phyloP scores from a whole-genome alignment of 1,139 yeast species.

The Suhomyces taliae region DNA sequence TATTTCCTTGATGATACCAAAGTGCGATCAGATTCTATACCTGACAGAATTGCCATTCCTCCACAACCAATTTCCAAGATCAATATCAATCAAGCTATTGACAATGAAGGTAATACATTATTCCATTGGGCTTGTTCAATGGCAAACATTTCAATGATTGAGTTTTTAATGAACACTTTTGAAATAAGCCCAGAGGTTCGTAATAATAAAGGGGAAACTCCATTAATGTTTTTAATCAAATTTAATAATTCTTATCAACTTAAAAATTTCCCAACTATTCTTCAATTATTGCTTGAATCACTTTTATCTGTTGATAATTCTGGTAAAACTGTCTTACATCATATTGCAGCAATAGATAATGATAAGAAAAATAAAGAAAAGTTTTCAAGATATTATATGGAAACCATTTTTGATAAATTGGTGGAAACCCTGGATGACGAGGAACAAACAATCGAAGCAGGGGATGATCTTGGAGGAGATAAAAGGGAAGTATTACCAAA shows the following conservation, averaged over 20 bases:
- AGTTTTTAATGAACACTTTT: conserved; percentile 60
- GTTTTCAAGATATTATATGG: conserved; percentile 80
- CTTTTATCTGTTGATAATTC: conserved; percentile 68
- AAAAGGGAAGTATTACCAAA: conserved; percentile 8
- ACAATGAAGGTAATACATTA: conserved; percentile 89
- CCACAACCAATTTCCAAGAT: conserved; percentile 48
- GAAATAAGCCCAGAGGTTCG: conserved; percentile 62
- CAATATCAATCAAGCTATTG: conserved; percentile 80
- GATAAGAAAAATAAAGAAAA: conserved; percentile 57
- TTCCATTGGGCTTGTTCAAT: conserved; percentile 96
- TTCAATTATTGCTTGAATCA: conserved; percentile 77
- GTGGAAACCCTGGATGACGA: conserved; percentile 27
- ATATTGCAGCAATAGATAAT: conserved; percentile 53
- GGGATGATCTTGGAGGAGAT: conserved; percentile 9
- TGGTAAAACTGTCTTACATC: conserved; percentile 78
- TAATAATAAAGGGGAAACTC: conserved; percentile 79
- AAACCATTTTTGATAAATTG: conserved; percentile 64
- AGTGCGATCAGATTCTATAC: conserved; percentile 22
- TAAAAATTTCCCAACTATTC: conserved; percentile 67
- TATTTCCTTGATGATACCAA: conserved; percentile 40
- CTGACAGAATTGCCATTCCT: conserved; percentile 37
- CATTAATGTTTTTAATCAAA: conserved; percentile 82
- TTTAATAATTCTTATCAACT: conserved; percentile 85
- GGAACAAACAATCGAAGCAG: conserved; percentile 12
- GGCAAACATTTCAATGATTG: conserved; percentile 73